Evolutionary conservation across 805 yeast species (phyloP), one percentile per base, ranked within the genome.

Genomic region (Teunomyces tritomae): DNA sequence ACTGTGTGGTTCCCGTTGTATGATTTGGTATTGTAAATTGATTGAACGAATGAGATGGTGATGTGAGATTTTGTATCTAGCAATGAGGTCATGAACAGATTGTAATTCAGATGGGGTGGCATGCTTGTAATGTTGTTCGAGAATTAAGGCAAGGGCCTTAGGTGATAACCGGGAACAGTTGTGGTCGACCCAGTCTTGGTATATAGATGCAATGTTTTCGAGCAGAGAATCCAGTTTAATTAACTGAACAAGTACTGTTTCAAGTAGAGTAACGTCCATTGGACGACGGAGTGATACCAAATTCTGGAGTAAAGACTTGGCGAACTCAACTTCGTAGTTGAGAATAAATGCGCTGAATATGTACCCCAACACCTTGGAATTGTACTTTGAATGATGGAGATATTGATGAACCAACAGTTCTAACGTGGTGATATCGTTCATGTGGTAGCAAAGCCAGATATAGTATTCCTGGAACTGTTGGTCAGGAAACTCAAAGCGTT

Each of bases 401-500:
- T 66, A 64, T 8, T 49, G 43, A 39, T 59, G 53, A 8, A 61
- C 47, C 16, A 63, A 48, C 20, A 49, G 45, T 39, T 62, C 62
- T 14, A 66, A 43, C 24, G 58, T 51, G 13, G 56, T 53, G 10
- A 64, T 24, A 41, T 72, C 70, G 39, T 68, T 65, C 54, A 54
- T 55, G 53, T 72, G 73, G 51, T 67, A 72, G 41, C 71, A 61
- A 13, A 68, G 49, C 67, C 71, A 68, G 8, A 68, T 65, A 39
- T 59, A 63, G 34, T 57, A 53, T 35, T 62, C 64, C 13, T 37
- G 44, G 29, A 49, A 36, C 26, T 27, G 42, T 20, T 39, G 49
- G 28, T 49, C 37, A 7, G 43, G n/a, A 17, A 27, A 40, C 30
- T 46, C 52, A 14, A 45, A 63, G 5, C 50, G 46, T 27, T 49